Percentiles rank a stretch among this genome's conserved stretches.
These are phyloP conservation scores for Ashbya aceris DNA, from an alignment of 1,139 yeast species.

Conservation along the genomic window DNA sequence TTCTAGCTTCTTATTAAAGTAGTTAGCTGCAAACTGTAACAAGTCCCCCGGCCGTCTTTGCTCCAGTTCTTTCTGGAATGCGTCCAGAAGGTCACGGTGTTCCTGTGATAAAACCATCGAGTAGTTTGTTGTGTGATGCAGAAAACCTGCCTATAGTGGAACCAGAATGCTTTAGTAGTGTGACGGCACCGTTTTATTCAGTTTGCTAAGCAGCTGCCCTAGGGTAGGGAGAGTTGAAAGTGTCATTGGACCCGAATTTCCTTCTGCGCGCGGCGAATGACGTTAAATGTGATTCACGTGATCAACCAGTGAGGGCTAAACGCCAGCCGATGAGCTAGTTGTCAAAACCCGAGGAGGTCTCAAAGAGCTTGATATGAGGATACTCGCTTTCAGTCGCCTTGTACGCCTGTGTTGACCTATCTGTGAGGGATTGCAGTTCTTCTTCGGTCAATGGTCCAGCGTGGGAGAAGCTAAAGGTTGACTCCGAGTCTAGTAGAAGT, in stretches of 20 bases:
- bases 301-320: too few species aligned
- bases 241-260: too few species aligned
- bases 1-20: conserved; percentile 53
- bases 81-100: conserved; percentile 47
- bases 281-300: too few species aligned
- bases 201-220: too few species aligned
- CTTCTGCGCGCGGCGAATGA: too few species aligned
- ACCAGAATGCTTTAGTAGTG: too few species aligned
- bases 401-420: conserved; percentile 44
- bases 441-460: conserved; percentile 25
- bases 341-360: conserved; percentile 22
- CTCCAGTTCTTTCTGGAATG: conserved; percentile 52
- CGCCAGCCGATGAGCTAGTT: background rate
- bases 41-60: conserved; percentile 59
- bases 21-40: conserved; percentile 66
- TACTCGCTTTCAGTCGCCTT: conserved; percentile 15
- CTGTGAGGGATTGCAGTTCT: conserved; percentile 47
- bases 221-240: too few species aligned
- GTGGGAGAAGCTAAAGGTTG: conserved; percentile 24
- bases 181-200: too few species aligned
- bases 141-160: too few species aligned
- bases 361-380: conserved; percentile 27
- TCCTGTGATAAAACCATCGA: conserved; percentile 32
- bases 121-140: too few species aligned
- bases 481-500: conserved; percentile 21